Percentiles rank a stretch among this genome's conserved stretches.
Evolutionary conservation across 495 filamentous ascomycete species (phyloP).

Genomic region (Xylaria longipes): DNA sequence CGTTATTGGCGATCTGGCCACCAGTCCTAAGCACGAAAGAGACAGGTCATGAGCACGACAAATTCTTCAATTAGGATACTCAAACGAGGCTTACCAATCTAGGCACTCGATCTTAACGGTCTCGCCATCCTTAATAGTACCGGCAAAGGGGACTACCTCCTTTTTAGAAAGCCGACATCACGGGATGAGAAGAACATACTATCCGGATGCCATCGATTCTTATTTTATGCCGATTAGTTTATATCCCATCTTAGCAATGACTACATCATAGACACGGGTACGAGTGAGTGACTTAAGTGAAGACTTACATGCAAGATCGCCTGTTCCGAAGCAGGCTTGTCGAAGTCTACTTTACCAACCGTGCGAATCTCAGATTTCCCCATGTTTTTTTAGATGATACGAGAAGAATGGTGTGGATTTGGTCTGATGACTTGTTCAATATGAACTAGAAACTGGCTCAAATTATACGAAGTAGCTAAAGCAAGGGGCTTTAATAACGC

Average conservation of each 20-base stretch:
- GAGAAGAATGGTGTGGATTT: background rate
- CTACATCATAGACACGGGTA: background rate
- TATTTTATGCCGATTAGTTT: background rate
- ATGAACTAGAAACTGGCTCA: background rate
- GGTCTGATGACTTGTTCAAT: background rate
- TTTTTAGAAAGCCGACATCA: background rate
- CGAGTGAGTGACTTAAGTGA: background rate
- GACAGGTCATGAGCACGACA: slow-evolving; percentile 32
- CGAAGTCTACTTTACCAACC: slow-evolving; percentile 75
- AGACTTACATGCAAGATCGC: slow-evolving; percentile 73
- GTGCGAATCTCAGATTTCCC: slow-evolving; percentile 70
- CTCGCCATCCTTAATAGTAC: slow-evolving; percentile 82
- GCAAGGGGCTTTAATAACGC: background rate
- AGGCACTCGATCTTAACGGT: slow-evolving; percentile 95
- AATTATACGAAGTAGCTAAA: background rate
- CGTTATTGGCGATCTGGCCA: slow-evolving; percentile 88
- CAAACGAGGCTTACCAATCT: slow-evolving; percentile 63
- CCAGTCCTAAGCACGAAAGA: slow-evolving; percentile 60
- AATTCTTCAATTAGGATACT: background rate
- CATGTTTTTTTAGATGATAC: slow-evolving; percentile 44
- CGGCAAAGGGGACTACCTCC: slow-evolving; percentile 71
- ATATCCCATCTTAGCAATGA: background rate
- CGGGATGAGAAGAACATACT: slow-evolving; percentile 54
- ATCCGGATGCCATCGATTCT: slow-evolving; percentile 97
- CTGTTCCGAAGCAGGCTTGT: slow-evolving; percentile 80